Evolutionary conservation across 2,329 filamentous ascomycete species (phyloP), one percentile per base, ranked within the genome.

Genomic region (Zalaria sp.): DNA sequence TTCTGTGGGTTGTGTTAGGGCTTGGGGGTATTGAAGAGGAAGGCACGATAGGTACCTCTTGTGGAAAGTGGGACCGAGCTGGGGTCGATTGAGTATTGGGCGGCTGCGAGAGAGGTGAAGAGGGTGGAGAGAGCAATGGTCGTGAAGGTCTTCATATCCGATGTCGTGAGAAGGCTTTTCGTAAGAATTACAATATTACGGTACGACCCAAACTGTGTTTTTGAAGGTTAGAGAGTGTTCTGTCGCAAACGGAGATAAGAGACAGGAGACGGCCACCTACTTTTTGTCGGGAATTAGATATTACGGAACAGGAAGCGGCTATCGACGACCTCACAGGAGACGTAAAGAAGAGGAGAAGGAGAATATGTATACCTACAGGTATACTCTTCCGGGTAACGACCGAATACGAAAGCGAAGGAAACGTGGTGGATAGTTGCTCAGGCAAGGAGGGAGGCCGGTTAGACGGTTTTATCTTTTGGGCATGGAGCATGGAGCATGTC

Each of bases 31-130:
- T 26, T 8, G 10, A 25, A 25, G n/a, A 7, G 26, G 10, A 26
- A 9, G 6, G 26, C 2, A 18, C 10, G 25, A 3, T 10, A 28
- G 3, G 58, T 65, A 79, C 75, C 58, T 61, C 73, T 68, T 38
- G 59, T 61, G 37, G 62, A 49, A 31, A 74, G 49, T 3, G 69
- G 54, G 3, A 88, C 81, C 28, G 61, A 71, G 10, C 65, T 51
- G 3, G 83, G 81, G 40, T 82, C 68, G 56, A 88, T 79, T 47
- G 69, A 69, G 69, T 49, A 74, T 71, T 45, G 69, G 61, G 49
- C 71, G 57, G 47, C 79, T 60, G 47, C 71, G 53, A 73, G 74
- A 41, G 62, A 51, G 35, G 38, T 58, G 48, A 76, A 71, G 61
- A 79, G 52, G 49, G 74, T 50, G 52, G 58, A 44, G 39, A 56